These are phyloP conservation scores for Aspergillus asperescens DNA, from an alignment of 495 filamentous ascomycete genomes.

Conservation along the genomic window DNA sequence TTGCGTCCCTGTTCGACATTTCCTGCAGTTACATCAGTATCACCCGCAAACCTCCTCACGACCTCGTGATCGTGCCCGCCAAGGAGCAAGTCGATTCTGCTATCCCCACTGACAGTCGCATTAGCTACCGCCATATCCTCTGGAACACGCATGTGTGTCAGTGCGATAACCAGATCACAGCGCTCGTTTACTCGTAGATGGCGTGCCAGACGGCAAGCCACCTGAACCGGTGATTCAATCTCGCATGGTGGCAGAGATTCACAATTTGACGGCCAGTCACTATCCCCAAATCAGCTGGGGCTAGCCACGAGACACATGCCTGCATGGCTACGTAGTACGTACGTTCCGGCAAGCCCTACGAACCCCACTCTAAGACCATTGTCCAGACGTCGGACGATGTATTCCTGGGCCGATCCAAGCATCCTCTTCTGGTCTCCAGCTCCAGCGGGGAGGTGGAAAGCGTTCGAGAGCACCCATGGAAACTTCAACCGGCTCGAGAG, in stretches of 20 bases:
- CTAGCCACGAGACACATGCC: neutral
- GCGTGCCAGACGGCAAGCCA: neutral
- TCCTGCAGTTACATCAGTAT: neutral
- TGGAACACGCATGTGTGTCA: slow-evolving; percentile 2
- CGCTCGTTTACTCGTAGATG: neutral
- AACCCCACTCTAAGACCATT: neutral
- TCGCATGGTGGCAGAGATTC: neutral
- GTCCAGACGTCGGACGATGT: neutral
- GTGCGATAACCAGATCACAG: slow-evolving; percentile 1
- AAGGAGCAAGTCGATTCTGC: neutral
- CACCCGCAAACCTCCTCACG: neutral
- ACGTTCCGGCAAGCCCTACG: neutral
- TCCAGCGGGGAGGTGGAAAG: neutral
- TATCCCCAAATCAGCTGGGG: neutral
- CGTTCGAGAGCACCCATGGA: slow-evolving; percentile 1
- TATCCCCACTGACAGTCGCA: neutral
- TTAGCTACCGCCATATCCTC: slow-evolving; percentile 3
- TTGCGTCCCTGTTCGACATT: slow-evolving; percentile 2
- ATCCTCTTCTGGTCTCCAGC: neutral
- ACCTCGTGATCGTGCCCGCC: neutral
- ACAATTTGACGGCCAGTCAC: slow-evolving; percentile 7
- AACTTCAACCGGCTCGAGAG: neutral
- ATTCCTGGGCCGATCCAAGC: neutral
- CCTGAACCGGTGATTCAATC: neutral
- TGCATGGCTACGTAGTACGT: neutral